Conservation (phyloP, 768 basidiomycete species). For the Termitomyces sp. region DNA sequence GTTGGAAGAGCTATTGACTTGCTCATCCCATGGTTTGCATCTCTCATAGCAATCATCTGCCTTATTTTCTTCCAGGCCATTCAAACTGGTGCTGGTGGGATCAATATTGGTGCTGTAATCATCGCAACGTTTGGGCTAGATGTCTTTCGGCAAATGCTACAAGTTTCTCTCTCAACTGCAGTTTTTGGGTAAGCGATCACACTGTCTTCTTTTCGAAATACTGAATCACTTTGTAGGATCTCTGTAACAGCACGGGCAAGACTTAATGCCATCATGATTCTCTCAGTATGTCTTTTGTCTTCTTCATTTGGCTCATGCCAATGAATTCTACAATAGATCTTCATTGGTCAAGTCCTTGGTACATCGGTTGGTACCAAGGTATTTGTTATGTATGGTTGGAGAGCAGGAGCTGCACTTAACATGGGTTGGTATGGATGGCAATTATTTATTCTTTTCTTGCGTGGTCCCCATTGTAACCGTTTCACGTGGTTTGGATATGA, state of each 20-base stretch:
- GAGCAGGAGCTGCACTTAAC: conserved; percentile 54
- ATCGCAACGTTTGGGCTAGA: conserved; percentile 68
- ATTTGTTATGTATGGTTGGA: conserved; percentile 69
- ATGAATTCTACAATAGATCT: conserved; percentile 34
- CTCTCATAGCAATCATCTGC: conserved; percentile 46
- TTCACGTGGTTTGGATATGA: conserved; percentile 64
- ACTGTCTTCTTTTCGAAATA: background rate
- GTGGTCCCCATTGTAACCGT: conserved; percentile 64
- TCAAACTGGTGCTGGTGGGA: conserved; percentile 65
- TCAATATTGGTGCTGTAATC: conserved; percentile 66
- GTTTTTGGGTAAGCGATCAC: conserved; percentile 45
- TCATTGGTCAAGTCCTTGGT: conserved; percentile 80
- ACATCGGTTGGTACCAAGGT: conserved; percentile 70
- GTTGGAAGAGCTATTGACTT: conserved; percentile 65
- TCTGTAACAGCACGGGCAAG: conserved; percentile 52
- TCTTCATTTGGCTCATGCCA: background rate
- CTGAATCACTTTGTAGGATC: conserved; percentile 23
- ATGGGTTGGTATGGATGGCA: conserved; percentile 56
- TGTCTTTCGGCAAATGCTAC: conserved; percentile 66
- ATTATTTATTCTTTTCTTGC: conserved; percentile 49
- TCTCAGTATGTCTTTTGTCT: conserved; percentile 40
- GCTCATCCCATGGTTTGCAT: conserved; percentile 74
- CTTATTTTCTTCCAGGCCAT: conserved; percentile 53
- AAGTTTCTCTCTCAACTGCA: conserved; percentile 59
- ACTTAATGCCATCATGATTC: conserved; percentile 70